Base-by-base conservation (phyloP, 371 early-diverging fungal species). In the Haplosporangium sp. region DNA sequence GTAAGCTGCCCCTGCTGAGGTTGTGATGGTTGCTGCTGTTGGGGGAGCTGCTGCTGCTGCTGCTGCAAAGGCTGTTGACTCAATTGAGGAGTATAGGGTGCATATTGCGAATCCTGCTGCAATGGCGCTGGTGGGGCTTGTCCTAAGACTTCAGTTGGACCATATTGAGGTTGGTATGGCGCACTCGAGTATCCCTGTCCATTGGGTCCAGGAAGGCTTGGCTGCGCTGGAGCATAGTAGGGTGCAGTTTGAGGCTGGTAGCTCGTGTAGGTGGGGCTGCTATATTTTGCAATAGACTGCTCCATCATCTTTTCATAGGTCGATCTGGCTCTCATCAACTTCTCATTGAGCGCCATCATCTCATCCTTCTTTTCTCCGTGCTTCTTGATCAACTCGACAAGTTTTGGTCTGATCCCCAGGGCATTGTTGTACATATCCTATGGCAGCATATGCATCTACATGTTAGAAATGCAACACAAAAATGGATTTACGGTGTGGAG, bases 271-370 rank as follows among this genome's bases (percentile, higher is more conserved):
- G 60, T 60, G 13, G 71, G 57, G 52, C 68, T 64, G 42, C 73
- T 79, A 55, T 79, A 79, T 52, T 69, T 79, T 7, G 80, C 73
- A 38, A 79, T 72, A 3, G 80, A 79, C 23, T 79, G 80, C 59
- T 79, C 80, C 80, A 79, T 79, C 80, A 79, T 79, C 64, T 62
- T 67, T 42, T 79, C 80, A 40, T 79, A 79, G 43, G 80, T 73
- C 13, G 80, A 29, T 46, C 80, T 51, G 6, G 80, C 80, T 21
- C 80, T 61, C 20, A 59, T 36, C 43, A 79, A 59, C 46, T 73
- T 79, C 18, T 79, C 80, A 40, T 62, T 79, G 59, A 79, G 42
- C 12, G 51, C 23, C 46, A 73, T n/a, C 73, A 79, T 64, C 14
- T 79, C 80, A 40, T 79, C 73, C 60, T 69, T 79, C 73, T 73